Evolutionary conservation across 371 early-diverging fungal genomes (phyloP).

Genomic region (Chytridium lagenaria): DNA sequence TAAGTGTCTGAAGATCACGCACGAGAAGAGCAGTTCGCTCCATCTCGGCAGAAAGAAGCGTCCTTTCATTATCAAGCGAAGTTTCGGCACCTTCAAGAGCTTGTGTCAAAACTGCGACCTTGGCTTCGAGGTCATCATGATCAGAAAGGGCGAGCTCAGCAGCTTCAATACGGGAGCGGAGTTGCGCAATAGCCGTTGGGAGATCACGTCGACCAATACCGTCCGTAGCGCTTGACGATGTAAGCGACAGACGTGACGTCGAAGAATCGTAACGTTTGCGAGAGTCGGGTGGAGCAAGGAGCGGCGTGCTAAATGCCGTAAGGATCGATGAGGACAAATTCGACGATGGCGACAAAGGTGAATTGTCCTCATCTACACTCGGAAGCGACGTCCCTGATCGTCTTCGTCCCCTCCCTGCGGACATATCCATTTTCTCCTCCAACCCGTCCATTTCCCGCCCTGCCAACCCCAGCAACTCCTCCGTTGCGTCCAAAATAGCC

Average conservation of each 20-base stretch:
- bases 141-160: not conserved
- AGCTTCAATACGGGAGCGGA: not conserved
- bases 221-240: not conserved
- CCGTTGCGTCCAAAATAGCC: not conserved
- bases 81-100: not conserved
- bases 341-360: not conserved
- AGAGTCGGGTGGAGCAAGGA: not conserved
- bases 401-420: not conserved
- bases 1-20: not conserved
- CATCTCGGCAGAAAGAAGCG: not conserved
- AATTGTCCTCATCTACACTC: not conserved
- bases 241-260: not conserved
- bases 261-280: not conserved
- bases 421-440: not conserved
- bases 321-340: not conserved
- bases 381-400: too few species aligned
- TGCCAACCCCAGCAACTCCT: not conserved
- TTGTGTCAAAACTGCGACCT: not conserved
- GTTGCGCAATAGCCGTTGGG: not conserved
- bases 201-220: not conserved
- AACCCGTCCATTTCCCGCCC: not conserved
- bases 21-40: not conserved
- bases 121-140: not conserved
- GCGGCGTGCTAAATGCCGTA: not conserved
- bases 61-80: not conserved